phyloP scores from a whole-genome alignment of 2,329 filamentous ascomycete species.

The Pseudopyrenochaeta lycopersici region DNA sequence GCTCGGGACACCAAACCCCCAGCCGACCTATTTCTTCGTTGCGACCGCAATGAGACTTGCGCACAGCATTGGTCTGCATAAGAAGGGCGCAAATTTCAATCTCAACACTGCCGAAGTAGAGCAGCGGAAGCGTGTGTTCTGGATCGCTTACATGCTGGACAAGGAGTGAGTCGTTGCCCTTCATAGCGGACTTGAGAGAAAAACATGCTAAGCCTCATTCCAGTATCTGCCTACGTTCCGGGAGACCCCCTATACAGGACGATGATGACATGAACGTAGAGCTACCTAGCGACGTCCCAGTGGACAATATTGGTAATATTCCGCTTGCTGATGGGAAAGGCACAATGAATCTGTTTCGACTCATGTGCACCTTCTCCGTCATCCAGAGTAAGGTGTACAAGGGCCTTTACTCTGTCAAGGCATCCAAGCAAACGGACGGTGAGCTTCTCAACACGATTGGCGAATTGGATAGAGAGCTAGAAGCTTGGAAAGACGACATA shows the following conservation, averaged over 20 bases:
- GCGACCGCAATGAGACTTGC: conserved; percentile 89
- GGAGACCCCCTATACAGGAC: conserved; percentile 75
- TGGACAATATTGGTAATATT: conserved; percentile 94
- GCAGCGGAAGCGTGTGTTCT: conserved; percentile 81
- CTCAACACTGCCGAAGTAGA: conserved; percentile 94
- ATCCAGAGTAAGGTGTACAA: conserved; percentile 97
- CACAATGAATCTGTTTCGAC: conserved; percentile 93
- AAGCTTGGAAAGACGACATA: conserved; percentile 96
- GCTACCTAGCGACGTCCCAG: conserved; percentile 87
- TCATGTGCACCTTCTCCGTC: conserved; percentile 89
- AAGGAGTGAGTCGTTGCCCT: conserved; percentile 65
- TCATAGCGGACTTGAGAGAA: not conserved
- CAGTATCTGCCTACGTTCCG: conserved; percentile 74
- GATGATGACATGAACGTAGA: conserved; percentile 95
- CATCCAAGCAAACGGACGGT: conserved; percentile 88
- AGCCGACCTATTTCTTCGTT: conserved; percentile 90
- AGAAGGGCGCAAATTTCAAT: conserved; percentile 90
- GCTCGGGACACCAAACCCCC: conserved; percentile 95
- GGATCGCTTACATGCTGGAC: conserved; percentile 78
- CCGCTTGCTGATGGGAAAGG: conserved; percentile 86
- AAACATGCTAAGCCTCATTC: conserved; percentile 22
- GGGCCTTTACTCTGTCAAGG: conserved; percentile 89
- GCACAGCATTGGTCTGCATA: conserved; percentile 95
- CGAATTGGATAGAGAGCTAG: conserved; percentile 82
- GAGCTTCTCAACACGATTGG: conserved; percentile 95